A percentile compares a stretch with the other conserved stretches of the same genome.
These are phyloP conservation scores for Casuarina equisetifolia DNA, from an alignment of 306 rosid species.

Conservation along the genomic window DNA sequence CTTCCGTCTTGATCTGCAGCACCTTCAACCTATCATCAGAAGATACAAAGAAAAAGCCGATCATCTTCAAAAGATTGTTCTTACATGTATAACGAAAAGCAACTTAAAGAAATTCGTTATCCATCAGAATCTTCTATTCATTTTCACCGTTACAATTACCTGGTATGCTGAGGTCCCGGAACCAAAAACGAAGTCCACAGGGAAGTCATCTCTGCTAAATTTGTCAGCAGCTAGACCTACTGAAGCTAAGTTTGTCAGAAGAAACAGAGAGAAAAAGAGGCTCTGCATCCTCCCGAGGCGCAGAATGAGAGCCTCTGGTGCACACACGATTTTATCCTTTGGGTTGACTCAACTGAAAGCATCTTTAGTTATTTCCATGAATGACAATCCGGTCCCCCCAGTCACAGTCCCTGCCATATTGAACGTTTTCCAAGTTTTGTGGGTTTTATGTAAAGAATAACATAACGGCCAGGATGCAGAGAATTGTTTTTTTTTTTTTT, in stretches of 20 bases:
- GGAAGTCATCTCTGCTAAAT: conserved; percentile 53
- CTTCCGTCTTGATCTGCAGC: conserved; percentile 41
- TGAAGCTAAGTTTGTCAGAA: neutral
- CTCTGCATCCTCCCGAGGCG: neutral
- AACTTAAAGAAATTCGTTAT: neutral
- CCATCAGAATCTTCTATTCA: too few species aligned
- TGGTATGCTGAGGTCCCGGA: conserved; percentile 66
- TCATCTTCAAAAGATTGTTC: neutral
- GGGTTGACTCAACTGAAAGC: neutral
- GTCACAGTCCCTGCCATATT: too few species aligned
- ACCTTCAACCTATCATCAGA: conserved; percentile 42
- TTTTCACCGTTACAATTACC: conserved; percentile 19
- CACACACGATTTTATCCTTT: too few species aligned
- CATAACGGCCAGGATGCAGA: too few species aligned
- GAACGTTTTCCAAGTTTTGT: too few species aligned
- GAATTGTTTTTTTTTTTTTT: too few species aligned
- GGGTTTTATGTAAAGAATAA: too few species aligned
- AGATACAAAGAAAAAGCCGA: too few species aligned
- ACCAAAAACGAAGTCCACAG: conserved; percentile 60
- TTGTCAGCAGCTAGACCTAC: neutral
- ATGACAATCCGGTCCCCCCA: neutral
- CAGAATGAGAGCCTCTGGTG: too few species aligned
- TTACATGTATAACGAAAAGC: neutral
- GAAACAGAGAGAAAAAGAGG: neutral
- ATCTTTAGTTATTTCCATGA: neutral